phyloP scores from a whole-genome alignment of 2,329 filamentous ascomycete genomes.

The Botryotinia calthae region DNA sequence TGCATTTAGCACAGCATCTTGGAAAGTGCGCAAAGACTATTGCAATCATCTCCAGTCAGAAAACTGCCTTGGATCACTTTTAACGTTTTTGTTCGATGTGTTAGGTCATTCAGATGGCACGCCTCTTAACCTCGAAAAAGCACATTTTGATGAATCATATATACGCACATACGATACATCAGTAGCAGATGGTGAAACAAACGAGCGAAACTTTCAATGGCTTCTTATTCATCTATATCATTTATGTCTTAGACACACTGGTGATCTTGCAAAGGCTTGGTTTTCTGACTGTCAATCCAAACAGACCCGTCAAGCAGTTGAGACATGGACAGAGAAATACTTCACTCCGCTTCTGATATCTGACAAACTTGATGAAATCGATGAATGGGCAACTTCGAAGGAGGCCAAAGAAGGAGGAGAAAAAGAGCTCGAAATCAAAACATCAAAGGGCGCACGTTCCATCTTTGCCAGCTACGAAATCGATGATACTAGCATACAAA shows the following conservation, averaged over 20 bases:
- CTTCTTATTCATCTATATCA: constrained; percentile 85
- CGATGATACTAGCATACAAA: constrained; percentile 80
- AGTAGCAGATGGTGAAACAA: constrained; percentile 54
- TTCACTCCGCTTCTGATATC: constrained; percentile 71
- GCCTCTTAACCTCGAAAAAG: constrained; percentile 70
- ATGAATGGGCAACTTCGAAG: constrained; percentile 60
- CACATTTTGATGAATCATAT: constrained; percentile 56
- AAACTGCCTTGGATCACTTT: constrained; percentile 63
- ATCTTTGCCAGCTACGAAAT: constrained; percentile 82
- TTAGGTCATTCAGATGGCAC: constrained; percentile 74
- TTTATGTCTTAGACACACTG: constrained; percentile 71
- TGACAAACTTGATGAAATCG: constrained; percentile 64
- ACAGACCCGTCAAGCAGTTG: constrained; percentile 75
- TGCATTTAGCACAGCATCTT: constrained; percentile 73
- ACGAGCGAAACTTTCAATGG: constrained; percentile 76
- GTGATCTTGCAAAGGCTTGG: constrained; percentile 79
- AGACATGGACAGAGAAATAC: constrained; percentile 80
- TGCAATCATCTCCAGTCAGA: constrained; percentile 73
- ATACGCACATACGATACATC: constrained; percentile 55
- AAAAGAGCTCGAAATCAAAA: constrained; percentile 62
- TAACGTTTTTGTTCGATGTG: constrained; percentile 81
- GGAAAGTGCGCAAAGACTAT: constrained; percentile 81
- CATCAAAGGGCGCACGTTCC: constrained; percentile 69
- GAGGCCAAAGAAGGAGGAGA: constrained; percentile 49
- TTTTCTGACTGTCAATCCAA: constrained; percentile 78